These are phyloP conservation scores for Penicillium malachiteum DNA, from an alignment of 495 filamentous ascomycete species.

Conservation along the genomic window DNA sequence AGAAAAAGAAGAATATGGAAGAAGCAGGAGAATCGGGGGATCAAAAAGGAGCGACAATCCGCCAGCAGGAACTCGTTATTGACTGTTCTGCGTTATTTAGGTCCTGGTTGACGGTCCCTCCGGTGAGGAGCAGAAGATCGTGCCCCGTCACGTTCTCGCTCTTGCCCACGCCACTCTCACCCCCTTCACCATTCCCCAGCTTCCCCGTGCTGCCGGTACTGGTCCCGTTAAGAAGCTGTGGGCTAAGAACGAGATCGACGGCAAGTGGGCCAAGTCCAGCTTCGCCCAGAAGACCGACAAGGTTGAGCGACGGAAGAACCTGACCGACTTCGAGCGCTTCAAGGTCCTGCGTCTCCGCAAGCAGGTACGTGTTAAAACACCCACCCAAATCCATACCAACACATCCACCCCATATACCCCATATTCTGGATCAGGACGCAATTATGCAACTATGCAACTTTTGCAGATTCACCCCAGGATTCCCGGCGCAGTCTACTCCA, in stretches of 20 bases:
- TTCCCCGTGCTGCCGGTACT: constrained; percentile 82
- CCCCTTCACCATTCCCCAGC: constrained; percentile 80
- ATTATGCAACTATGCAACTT: not conserved
- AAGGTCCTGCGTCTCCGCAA: constrained; percentile 98
- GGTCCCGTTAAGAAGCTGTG: constrained; percentile 79
- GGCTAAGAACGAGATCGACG: constrained; percentile 83
- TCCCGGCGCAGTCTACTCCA: not conserved
- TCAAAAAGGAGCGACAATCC: constrained; percentile 3
- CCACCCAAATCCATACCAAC: not conserved
- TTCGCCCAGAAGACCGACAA: constrained; percentile 88
- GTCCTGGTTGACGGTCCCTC: constrained; percentile 93
- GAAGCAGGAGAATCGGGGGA: constrained; percentile 9
- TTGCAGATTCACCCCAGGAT: not conserved
- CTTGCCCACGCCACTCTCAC: constrained; percentile 85
- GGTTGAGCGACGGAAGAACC: constrained; percentile 78
- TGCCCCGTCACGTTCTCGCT: constrained; percentile 79
- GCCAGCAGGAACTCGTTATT: constrained; percentile 24
- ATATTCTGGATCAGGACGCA: not conserved
- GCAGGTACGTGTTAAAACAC: constrained; percentile 65
- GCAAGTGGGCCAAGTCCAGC: constrained; percentile 82
- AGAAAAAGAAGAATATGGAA: constrained; percentile 3
- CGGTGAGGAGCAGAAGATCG: constrained; percentile 65
- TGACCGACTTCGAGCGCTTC: constrained; percentile 99
- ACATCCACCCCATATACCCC: no score
- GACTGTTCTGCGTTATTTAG: constrained; percentile 50